Base-by-base conservation (phyloP, 129 eudicot species). In the Helianthus tuberosus region DNA sequence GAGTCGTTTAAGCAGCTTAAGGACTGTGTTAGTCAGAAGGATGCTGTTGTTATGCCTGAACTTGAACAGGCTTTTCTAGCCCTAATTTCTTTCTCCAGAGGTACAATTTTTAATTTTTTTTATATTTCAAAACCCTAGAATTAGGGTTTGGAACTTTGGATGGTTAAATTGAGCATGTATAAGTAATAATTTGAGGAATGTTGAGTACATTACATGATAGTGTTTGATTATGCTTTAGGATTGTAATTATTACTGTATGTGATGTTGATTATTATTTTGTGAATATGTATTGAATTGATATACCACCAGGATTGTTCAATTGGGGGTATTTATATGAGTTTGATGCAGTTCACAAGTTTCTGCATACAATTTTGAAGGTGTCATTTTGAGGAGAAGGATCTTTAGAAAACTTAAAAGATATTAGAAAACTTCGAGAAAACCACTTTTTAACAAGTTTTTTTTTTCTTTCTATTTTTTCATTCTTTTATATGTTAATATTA, bases 71-170 rank as follows among this genome's bases (percentile, higher is more conserved):
- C 96, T 36, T 90, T 88, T 50, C 81, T 75, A 74, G 82, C 86
- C 74, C 89, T 93, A 73, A 84, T 93, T 61, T 71, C 91, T 27
- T 89, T 96, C 64, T 74, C 96, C 39, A 70, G 96, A 90, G 98
- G 98, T 93, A 51, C 43, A 7, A 47, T 12, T 41, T 71, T 35
- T 20, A 20, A 20, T 20, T 36, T n/a, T 11, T 29, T 29, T 46
- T 53, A 27, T 14, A 20, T 29, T 8, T 52, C 4, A 8, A 65
- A 75, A 65, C 72, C 79, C 46, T 52, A 73, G 47, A 52, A 39
- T 66, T 27, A 52, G n/a, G 17, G 8, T 39, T 51, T 11, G 32
- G 14, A 6, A 51, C 3, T 36, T 50, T 6, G 15, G 17, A 10
- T 50, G 72, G 38, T 62, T n/a, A 1, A 62, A 69, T 3, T 71